Evolutionary conservation across 768 basidiomycete genomes (phyloP).

Genomic region (Phlebiopsis flavidoalba): DNA sequence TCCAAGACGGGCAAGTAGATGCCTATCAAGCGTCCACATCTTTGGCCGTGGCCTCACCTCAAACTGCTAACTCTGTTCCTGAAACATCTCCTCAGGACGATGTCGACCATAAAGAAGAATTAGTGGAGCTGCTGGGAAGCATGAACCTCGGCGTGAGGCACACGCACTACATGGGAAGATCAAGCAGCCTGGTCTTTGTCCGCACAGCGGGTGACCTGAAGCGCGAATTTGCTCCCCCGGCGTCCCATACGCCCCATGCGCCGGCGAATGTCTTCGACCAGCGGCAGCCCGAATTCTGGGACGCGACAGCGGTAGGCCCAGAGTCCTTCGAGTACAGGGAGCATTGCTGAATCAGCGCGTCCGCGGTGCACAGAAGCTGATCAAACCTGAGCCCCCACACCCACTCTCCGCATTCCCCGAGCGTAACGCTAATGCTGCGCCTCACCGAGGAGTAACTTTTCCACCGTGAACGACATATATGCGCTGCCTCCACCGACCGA

Average conservation of each 20-base stretch:
- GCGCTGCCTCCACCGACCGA: conserved; percentile 39
- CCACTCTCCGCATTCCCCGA: conserved; percentile 11
- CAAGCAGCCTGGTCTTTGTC: conserved; percentile 14
- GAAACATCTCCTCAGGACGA: conserved; percentile 11
- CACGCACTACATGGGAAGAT: conserved; percentile 16
- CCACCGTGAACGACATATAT: conserved; percentile 25
- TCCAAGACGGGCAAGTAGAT: no score
- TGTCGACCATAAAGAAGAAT: neutral
- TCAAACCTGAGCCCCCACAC: conserved; percentile 11
- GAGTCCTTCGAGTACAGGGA: conserved; percentile 12
- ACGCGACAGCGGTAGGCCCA: neutral
- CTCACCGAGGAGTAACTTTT: conserved; percentile 44
- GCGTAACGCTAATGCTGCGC: conserved; percentile 4
- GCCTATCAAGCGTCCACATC: no score
- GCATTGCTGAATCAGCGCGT: conserved; percentile 31
- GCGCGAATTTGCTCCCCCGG: conserved; percentile 32
- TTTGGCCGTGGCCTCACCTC: no score
- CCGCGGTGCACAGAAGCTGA: no score
- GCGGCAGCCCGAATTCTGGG: no score
- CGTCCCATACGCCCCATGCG: neutral
- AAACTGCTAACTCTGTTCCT: conserved; percentile 3
- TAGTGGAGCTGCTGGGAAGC: neutral
- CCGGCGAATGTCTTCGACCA: neutral
- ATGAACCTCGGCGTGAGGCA: neutral
- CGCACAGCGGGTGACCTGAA: conserved; percentile 27